Evolutionary conservation across 2,329 filamentous ascomycete species (phyloP).

Genomic region (Trichoderma lentiforme): DNA sequence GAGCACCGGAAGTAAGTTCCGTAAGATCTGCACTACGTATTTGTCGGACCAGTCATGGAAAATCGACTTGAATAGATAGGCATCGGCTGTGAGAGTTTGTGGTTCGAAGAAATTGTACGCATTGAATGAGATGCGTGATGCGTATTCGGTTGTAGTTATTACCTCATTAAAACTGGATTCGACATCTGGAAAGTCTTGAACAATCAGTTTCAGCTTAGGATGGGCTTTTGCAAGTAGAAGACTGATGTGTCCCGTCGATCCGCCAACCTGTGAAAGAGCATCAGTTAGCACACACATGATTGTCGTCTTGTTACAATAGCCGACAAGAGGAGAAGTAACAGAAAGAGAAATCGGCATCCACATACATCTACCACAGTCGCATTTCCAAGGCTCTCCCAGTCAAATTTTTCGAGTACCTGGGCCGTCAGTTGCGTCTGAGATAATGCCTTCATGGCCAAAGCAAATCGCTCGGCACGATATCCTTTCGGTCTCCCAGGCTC

Average conservation of each 20-base stretch:
- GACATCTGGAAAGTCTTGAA: background rate
- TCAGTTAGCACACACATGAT: background rate
- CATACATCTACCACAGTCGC: background rate
- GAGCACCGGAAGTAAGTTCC: background rate
- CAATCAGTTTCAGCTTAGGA: background rate
- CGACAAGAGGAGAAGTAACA: background rate
- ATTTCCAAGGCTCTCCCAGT: background rate
- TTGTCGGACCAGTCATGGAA: background rate
- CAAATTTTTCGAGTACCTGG: background rate
- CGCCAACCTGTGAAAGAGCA: background rate
- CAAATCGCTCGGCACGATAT: background rate
- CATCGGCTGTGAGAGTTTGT: background rate
- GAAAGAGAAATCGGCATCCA: background rate
- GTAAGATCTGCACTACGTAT: background rate
- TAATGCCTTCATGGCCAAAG: background rate
- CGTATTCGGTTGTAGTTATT: background rate
- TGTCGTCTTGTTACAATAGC: background rate
- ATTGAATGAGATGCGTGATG: background rate
- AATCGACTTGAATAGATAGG: background rate
- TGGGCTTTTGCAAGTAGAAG: background rate
- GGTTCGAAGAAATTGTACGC: background rate
- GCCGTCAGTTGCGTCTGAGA: background rate
- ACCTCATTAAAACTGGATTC: background rate
- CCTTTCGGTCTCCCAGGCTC: background rate
- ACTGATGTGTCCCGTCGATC: background rate